Base-by-base conservation (phyloP, 371 early-diverging fungal genomes). In the Saksenaea vasiformis region DNA sequence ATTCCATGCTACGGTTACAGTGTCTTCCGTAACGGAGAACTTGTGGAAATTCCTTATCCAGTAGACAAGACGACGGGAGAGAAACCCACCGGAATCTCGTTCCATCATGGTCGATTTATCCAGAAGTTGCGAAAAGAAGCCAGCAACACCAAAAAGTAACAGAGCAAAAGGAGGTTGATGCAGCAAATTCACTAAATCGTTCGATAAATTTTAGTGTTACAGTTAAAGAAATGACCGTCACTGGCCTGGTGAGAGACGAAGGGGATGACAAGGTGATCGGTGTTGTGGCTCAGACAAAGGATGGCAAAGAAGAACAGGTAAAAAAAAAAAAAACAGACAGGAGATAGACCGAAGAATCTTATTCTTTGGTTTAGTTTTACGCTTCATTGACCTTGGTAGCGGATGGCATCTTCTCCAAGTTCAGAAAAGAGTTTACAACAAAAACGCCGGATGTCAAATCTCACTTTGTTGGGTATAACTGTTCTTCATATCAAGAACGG, bases 41-140 rank as follows among this genome's bases (percentile, higher is more conserved):
- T 65, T 24, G 83, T 89, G 1, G 78, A 85, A 26, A 82, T 93
- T 62, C 87, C 90, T 15, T 91, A 92, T 65, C 83, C 83, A 54
- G 60, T 56, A 2, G 60, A 82, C 34, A 76, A 87, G 2, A 62
- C 57, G 28, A 82, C 84, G 17, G 83, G 82, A 24, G 75, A 81
- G 36, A 57, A 72, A 36, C 69, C 74, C 4, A 61, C 65, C 62
- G 98, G 98, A 38, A 77, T 81, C 53, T 90, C 94, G 1, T 97
- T 98, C 70, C 98, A 98, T 69, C 97, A 98, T 61, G 98, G 98
- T 13, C 82, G 93, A 55, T 91, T 98, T 70, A 89, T 98, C 57
- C 88, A 86, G 79, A 93, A 91, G 4, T 71, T 98, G 19, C 76
- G 98, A 60, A 76, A 83, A 41, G 90, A 90, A 14, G 91, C 91